Conservation (phyloP, 2,329 filamentous ascomycete species). For the Berkeleyomyces basicola region DNA sequence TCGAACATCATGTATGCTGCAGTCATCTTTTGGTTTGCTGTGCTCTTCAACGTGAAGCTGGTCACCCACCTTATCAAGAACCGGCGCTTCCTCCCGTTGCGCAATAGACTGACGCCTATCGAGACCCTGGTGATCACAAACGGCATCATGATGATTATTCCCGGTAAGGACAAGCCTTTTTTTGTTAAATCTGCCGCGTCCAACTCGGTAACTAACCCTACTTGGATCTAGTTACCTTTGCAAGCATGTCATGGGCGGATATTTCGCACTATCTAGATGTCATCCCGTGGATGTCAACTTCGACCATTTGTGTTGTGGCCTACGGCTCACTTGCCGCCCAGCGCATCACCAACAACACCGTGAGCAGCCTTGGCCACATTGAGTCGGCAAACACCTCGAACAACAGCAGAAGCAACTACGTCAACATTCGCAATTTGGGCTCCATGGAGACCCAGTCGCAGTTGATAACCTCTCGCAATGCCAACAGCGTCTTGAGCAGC, state of each 20-base stretch:
- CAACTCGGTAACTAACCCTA: not conserved
- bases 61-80: constrained; percentile 31
- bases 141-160: constrained; percentile 37
- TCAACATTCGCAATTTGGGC: not conserved
- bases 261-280: constrained; percentile 29
- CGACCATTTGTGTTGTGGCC: constrained; percentile 34
- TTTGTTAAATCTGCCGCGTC: not conserved
- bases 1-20: constrained; percentile 24
- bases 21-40: constrained; percentile 36
- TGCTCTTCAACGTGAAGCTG: constrained; percentile 37
- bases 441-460: not conserved
- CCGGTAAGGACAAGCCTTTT: constrained; percentile 24
- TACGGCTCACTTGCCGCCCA: constrained; percentile 36
- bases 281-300: constrained; percentile 32
- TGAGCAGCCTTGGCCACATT: not conserved
- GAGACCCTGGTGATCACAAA: constrained; percentile 40
- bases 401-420: not conserved
- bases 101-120: constrained; percentile 30
- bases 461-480: not conserved
- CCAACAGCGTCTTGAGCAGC: too few relatives aligned
- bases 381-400: not conserved
- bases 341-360: constrained; percentile 16
- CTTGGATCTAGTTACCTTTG: constrained; percentile 29
- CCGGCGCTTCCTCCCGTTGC: constrained; percentile 29
- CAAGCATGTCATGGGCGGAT: constrained; percentile 28